Evolutionary conservation across 228 moss, liverwort and hornwort species (phyloP).

Genomic region (Sphagnum fallax): DNA sequence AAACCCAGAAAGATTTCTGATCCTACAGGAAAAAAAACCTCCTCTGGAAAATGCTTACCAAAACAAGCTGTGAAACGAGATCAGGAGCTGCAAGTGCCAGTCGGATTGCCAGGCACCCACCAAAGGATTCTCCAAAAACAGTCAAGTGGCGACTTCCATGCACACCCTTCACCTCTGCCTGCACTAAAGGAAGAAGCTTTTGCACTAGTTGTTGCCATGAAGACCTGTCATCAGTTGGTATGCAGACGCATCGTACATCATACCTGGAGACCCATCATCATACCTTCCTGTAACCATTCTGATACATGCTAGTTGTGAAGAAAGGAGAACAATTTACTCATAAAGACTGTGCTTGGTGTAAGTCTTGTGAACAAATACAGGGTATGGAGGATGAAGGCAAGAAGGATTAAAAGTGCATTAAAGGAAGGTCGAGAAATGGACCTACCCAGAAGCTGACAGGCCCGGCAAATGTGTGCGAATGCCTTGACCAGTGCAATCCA

Average conservation of each 20-base stretch:
- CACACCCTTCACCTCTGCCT: slow-evolving; percentile 33
- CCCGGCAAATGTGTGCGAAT: slow-evolving; percentile 52
- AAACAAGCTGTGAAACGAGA: slow-evolving; percentile 59
- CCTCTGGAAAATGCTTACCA: slow-evolving; percentile 34
- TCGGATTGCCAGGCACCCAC: slow-evolving; percentile 75
- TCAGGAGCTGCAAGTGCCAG: slow-evolving; percentile 69
- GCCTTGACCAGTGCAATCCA: slow-evolving; percentile 92
- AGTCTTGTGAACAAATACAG: too few species aligned
- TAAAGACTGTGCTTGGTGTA: too few species aligned
- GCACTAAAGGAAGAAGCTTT: slow-evolving; percentile 41
- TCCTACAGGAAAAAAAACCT: neutral
- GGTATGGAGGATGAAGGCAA: too few species aligned
- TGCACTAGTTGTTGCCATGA: slow-evolving; percentile 72
- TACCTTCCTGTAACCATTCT: too few species aligned
- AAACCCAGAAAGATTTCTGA: neutral
- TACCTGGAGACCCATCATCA: slow-evolving; percentile 38
- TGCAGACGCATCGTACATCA: slow-evolving; percentile 75
- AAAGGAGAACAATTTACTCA: too few species aligned
- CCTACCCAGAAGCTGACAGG: slow-evolving; percentile 64
- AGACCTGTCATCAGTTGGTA: slow-evolving; percentile 78
- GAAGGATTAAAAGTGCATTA: too few species aligned
- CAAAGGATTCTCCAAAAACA: slow-evolving; percentile 85
- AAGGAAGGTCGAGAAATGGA: neutral
- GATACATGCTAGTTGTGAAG: too few species aligned
- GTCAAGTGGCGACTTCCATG: slow-evolving; percentile 57